Base-by-base conservation (phyloP, 2,329 filamentous ascomycete genomes). In the Trichoderma harzianum region DNA sequence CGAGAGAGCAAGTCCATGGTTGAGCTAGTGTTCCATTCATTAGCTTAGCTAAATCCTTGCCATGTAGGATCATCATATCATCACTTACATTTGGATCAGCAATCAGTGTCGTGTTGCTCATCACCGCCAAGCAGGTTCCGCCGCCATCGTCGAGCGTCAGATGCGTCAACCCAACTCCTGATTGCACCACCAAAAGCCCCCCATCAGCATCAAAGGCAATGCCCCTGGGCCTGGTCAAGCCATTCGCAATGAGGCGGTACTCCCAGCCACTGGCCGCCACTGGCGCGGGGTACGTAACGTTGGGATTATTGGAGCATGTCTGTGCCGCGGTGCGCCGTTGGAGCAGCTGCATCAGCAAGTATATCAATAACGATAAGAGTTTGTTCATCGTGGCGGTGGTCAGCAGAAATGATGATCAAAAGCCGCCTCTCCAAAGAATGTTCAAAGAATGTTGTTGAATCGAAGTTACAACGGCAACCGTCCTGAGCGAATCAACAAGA, bases 1-100 rank as follows among this genome's bases (percentile, higher is more conserved):
- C 0, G 86, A 87, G 24, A 90, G 76, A 32, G 87, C 84, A 65
- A 90, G 82, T 51, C 86, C 86, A 74, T 90, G 88, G 75, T 87
- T 89, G 21, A 89, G 80, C 85, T 88, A 68, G 7, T n/a, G n/a
- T 32, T 32, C 12, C 7, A 24, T 47, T 24, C n/a, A 28, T 65
- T 18, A 55, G 51, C 18, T 32, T 12, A 55, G 30, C 43, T 12
- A 16, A 39, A 7, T 39, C 16, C 26, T n/a, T 58, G 30, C 8
- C 21, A 39, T 57, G 12, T 16, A 61, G 21, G 14, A 34, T 14
- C 34, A 39, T 51, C 24, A 30, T 47, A 24, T 39, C 47, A 32
- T 24, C 30, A 75, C 81, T 76, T 76, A 83, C 84, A 58, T 77
- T 75, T 5, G 74, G 73, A 70, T 82, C 76, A 62, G 80, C 74